Conservation (phyloP, 106 monocot species). For the Gastrodia elata region DNA sequence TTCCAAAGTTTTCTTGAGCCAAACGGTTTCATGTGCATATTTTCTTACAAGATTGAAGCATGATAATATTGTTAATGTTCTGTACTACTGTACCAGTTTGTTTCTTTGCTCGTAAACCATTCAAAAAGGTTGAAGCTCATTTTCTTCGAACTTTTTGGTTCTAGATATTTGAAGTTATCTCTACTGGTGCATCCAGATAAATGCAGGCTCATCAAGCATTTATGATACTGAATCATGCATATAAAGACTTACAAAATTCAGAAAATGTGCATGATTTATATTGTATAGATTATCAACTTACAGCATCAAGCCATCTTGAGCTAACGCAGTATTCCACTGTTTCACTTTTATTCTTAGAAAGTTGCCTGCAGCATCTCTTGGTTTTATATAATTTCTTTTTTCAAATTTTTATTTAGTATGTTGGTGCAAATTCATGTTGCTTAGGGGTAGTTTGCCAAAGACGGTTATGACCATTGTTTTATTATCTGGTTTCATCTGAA, state of each 20-base stretch:
- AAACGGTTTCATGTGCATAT: not conserved
- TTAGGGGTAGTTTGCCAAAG: not conserved
- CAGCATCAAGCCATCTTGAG: too few species aligned
- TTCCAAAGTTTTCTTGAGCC: not conserved
- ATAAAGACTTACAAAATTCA: conserved; percentile 89
- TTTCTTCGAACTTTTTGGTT: conserved; percentile 7
- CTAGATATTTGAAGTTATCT: conserved; percentile 97
- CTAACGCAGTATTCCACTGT: too few species aligned
- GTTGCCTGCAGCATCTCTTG: too few species aligned
- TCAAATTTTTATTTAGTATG: too few species aligned
- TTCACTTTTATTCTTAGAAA: too few species aligned
- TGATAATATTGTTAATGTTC: not conserved
- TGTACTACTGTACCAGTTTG: not conserved
- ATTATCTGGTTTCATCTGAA: not conserved
- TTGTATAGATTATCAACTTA: not conserved
- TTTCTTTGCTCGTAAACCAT: not conserved
- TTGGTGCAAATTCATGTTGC: too few species aligned
- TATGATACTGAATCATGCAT: conserved; percentile 80
- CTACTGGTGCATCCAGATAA: conserved; percentile 99
- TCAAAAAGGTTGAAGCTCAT: not conserved
- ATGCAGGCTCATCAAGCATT: conserved; percentile 94
- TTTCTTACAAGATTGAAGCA: not conserved
- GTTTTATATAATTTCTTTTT: too few species aligned
- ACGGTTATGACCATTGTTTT: not conserved
- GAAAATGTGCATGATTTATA: conserved; percentile 43